Base-by-base conservation (phyloP, 2,329 filamentous ascomycete genomes). In the Xylaria arbuscula region DNA sequence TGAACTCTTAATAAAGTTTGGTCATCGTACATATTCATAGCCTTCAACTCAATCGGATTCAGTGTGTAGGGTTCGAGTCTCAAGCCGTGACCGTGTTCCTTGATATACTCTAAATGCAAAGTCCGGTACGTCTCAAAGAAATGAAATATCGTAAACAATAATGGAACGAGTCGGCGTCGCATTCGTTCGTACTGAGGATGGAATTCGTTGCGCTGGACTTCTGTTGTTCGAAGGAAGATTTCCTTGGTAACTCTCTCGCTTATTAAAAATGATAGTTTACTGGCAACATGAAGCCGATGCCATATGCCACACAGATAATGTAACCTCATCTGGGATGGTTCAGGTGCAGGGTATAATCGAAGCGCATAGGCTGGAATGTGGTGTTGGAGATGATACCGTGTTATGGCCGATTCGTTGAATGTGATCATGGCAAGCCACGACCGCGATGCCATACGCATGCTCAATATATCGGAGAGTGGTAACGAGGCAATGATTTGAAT, bases 71-170 rank as follows among this genome's bases (percentile, higher is more conserved):
- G 85, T 62, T 83, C 82, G 50, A 76, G 81, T 48, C 79, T 79
- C 54, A 91, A 72, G 5, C 88, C 86, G 57, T 85, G 80, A 13
- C 86, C 85, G 47, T 88, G 82, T 56, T 86, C 81, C 57, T 81
- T 79, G 28, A 91, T 83, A 68, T 88, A 87, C 71, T 87, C 79
- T 8, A 89, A 77, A 72, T 90, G 88, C 2, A 89, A 80, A 47
- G 83, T 84, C 66, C 89, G 86, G 74, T 89, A 90, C 0, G 83
- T 88, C 76, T 91, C 89, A 75, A 91, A 90, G 74, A 91, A 91
- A 76, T 91, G 89, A 71, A 90, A 90, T 28, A 90, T 82, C 13
- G 88, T 90, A 72, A 91, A 90, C 17, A 91, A 81, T 8, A 90
- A 77, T 0, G 89, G 89, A 64, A 90, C 89, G 9, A 91, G 80